Evolutionary conservation across 257 asterid species (phyloP).

Genomic region (Solanum microdontum): DNA sequence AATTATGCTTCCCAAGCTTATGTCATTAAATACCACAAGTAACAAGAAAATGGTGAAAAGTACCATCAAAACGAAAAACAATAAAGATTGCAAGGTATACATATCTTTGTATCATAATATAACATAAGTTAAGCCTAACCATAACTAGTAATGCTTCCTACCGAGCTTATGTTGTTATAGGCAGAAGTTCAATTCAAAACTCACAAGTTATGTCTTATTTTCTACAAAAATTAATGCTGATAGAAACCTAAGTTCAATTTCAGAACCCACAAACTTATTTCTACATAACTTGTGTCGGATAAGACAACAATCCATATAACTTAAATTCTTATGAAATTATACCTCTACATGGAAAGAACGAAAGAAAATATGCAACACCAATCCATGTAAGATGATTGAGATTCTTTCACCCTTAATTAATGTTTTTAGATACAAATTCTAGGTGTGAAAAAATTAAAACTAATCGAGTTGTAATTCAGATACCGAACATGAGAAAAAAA

Average conservation of each 20-base stretch:
- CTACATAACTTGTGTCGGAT: neutral
- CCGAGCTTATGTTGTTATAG: neutral
- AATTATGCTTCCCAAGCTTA: too few species aligned
- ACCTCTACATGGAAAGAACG: neutral
- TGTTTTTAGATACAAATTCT: neutral
- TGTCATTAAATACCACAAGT: too few species aligned
- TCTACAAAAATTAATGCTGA: neutral
- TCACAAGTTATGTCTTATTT: neutral
- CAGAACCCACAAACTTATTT: neutral
- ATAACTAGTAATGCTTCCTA: neutral
- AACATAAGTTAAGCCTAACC: neutral
- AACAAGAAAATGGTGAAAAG: neutral
- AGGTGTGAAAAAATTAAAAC: neutral
- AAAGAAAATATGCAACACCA: neutral
- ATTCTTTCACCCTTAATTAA: neutral
- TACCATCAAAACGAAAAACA: neutral
- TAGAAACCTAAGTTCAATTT: neutral
- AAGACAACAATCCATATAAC: neutral
- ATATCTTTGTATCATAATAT: neutral
- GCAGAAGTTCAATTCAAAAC: neutral
- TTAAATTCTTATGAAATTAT: neutral
- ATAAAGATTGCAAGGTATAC: neutral
- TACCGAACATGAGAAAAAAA: too few species aligned
- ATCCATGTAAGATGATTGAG: neutral
- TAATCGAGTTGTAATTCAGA: too few species aligned